These are phyloP conservation scores for Phyllosticta capitalensis DNA, from an alignment of 2,329 filamentous ascomycete species.

Conservation along the genomic window DNA sequence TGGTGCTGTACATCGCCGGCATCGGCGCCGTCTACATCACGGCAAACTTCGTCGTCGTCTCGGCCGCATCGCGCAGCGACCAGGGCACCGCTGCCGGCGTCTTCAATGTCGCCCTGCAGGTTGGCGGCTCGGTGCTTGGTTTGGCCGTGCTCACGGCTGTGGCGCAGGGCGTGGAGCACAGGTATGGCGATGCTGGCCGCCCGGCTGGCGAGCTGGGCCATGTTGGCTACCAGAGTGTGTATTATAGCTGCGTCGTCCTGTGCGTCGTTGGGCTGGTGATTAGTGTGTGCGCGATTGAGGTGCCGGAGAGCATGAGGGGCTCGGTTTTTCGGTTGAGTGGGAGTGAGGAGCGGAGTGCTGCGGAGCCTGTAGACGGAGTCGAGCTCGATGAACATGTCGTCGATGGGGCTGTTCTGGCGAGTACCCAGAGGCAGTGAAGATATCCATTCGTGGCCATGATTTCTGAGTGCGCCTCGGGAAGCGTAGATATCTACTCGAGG, in stretches of 20 bases:
- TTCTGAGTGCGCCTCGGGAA: no score
- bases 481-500: no score
- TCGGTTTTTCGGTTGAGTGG: no score
- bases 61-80: constrained; percentile 3
- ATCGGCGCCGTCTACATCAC: constrained; percentile 10
- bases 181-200: background rate
- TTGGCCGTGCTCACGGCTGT: constrained; percentile 7
- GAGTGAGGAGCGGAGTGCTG: no score
- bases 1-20: constrained; percentile 9
- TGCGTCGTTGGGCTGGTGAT: constrained; percentile 2
- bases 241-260: constrained; percentile 1
- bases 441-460: no score
- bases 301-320: constrained; percentile 2
- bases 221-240: constrained; percentile 4
- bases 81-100: constrained; percentile 9
- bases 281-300: constrained; percentile 1
- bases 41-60: constrained; percentile 8
- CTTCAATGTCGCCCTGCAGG: constrained; percentile 11
- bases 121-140: constrained; percentile 6
- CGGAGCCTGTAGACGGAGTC: no score
- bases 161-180: background rate
- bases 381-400: no score
- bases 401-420: no score
- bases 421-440: no score
- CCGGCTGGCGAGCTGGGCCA: background rate